Evolutionary conservation across 169 alveolate genomes (phyloP), one percentile per base, ranked within the genome.

Genomic region (Eimeria sp.): DNA sequence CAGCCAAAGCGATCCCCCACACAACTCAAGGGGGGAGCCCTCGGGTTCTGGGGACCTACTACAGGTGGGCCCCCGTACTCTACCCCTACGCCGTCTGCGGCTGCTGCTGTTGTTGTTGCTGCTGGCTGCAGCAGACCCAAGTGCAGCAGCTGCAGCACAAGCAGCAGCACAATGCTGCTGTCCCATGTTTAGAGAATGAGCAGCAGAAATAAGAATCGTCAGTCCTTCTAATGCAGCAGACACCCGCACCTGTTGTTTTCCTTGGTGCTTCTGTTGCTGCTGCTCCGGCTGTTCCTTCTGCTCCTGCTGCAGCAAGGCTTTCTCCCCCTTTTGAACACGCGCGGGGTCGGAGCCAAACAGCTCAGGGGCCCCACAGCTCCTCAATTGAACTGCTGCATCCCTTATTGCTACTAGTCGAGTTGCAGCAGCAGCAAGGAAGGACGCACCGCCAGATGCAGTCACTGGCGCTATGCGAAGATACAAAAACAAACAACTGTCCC

Each of bases 101-200:
- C 76, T 43, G 43, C 76, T 51, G 75, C 61, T 63, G 75, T 76
- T 34, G 75, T 76, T 51, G 57, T 49, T 80, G 89, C 89, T 80
- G 89, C 75, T 65, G 9, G 43, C 40, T 9, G 75, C 70, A 20
- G 16, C 27, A 18, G 45, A 22, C 9, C 27, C 89, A 49, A 51
- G n/a, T 49, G 89, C 30, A 80, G 70, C 70, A 80, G 49, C 70
- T 20, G 70, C 70, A 80, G 89, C 65, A 76, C 16, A 1, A 76
- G 63, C 67, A 49, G 89, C 89, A 47, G 89, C 89, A 49, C 27
- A 83, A 25, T n/a, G 91, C 75, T 54, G 91, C 91, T 57, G 54
- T 30, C 75, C 54, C 18, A 40, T 30, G n/a, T 30, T n/a, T 63
- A 43, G 20, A 14, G 54, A 47, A 10, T 83, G 54, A 30, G 75